Percentiles rank a stretch among this genome's conserved stretches.
Evolutionary conservation across 2,329 filamentous ascomycete species (phyloP).

Genomic region (Lachnellula cervina): DNA sequence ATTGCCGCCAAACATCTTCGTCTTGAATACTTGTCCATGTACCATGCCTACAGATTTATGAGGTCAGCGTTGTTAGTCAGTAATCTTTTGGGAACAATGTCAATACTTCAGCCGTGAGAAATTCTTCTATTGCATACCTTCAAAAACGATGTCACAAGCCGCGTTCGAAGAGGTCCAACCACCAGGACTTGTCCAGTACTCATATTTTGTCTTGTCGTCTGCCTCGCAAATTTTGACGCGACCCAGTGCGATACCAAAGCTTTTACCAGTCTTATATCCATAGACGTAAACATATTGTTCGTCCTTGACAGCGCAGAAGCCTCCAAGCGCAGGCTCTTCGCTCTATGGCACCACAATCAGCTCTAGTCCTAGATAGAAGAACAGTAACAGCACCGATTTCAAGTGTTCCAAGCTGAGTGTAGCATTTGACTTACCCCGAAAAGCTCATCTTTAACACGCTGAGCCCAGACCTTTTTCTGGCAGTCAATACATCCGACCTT

Average conservation of each 20-base stretch:
- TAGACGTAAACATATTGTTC: constrained; percentile 15
- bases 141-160: not conserved
- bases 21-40: constrained; percentile 20
- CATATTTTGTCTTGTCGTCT: constrained; percentile 9
- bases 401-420: no score
- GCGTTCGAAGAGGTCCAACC: not conserved
- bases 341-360: not conserved
- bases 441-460: no score
- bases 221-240: not conserved
- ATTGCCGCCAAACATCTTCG: constrained; percentile 15
- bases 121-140: not conserved
- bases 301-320: constrained; percentile 10
- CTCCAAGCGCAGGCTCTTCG: constrained; percentile 15
- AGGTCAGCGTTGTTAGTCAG: not conserved
- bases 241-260: not conserved
- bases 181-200: constrained; percentile 10
- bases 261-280: constrained; percentile 7
- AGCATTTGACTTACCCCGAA: no score
- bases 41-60: constrained; percentile 4
- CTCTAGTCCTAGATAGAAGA: no score
- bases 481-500: not conserved
- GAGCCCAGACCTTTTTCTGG: no score
- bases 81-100: no score
- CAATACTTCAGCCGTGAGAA: no score
- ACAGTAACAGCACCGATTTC: no score